Evolutionary conservation across 2,329 filamentous ascomycete species (phyloP), one percentile per base, ranked within the genome.

Genomic region (Penicillium sp.): DNA sequence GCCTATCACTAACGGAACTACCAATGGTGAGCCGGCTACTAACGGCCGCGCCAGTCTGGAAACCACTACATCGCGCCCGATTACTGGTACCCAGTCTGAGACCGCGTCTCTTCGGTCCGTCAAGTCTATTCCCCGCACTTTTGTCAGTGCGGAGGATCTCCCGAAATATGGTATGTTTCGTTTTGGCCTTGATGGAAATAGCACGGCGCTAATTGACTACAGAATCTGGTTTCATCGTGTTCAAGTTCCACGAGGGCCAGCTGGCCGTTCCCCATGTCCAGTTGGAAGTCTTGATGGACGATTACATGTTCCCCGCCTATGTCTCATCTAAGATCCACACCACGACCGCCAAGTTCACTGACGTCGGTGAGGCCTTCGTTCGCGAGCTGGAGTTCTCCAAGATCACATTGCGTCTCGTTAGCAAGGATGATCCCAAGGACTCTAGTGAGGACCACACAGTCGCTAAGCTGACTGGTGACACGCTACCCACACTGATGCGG

Each of bases 361-460:
- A 98, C 70, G 75, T 90, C 63, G 90, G 91, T 43, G 93, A 98
- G 69, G 93, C 89, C 47, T 89, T 98, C 70, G 87, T 98, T 53
- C 88, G 93, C 54, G 93, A 98, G 69, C 78, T 98, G n/a, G 94
- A 98, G 57, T 90, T 96, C 61, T 98, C 93, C 3, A 87, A 85
- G 57, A 82, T 98, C 51, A 97, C 90, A 0, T 78, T 98, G 56
- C 87, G 89, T 50, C 77, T 96, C 42, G 83, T 88, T 38, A 86
- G 91, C 62, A 88, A 89, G 66, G 77, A 81, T 15, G 85, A 95
- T 57, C 81, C 80, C 61, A 83, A 84, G 55, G 82, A 83, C 21
- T 83, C 79, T 15, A 69, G 72, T 45, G 79, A 85, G 45, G 84
- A 95, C 38, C 76, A 88, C 56, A 82, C 86, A 28, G 77, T 96